phyloP scores from a whole-genome alignment of 257 asterid genomes.

The Nemophila menziesii region DNA sequence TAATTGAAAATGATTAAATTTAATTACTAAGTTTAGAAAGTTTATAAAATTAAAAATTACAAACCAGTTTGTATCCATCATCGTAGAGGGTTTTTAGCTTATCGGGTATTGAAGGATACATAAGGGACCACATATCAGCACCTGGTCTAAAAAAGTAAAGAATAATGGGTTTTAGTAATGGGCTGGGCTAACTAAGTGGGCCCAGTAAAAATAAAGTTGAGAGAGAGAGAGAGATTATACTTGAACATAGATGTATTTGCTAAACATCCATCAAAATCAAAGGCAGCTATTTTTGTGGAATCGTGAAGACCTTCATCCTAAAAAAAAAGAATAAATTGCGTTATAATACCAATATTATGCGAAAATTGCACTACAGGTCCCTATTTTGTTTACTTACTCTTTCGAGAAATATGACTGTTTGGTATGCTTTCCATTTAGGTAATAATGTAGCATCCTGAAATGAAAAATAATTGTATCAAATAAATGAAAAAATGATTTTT shows the following conservation, averaged over 20 bases:
- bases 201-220: neutral
- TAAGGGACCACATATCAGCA: slow-evolving; percentile 95
- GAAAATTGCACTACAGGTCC: too few species aligned
- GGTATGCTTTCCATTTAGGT: slow-evolving; percentile 91
- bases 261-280: slow-evolving; percentile 97
- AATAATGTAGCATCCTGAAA: slow-evolving; percentile 60
- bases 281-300: slow-evolving; percentile 84
- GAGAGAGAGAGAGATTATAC: slow-evolving; percentile 24
- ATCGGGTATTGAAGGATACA: slow-evolving; percentile 86
- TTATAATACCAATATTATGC: too few species aligned
- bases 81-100: slow-evolving; percentile 65
- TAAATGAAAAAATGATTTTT: neutral
- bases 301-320: slow-evolving; percentile 78
- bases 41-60: slow-evolving; percentile 17
- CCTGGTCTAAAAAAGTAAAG: slow-evolving; percentile 70
- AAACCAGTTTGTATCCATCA: slow-evolving; percentile 90
- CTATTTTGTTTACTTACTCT: slow-evolving; percentile 43
- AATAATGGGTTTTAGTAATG: too few species aligned
- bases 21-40: neutral
- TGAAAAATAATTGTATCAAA: slow-evolving; percentile 6
- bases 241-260: slow-evolving; percentile 74
- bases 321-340: slow-evolving; percentile 1
- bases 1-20: slow-evolving; percentile 4
- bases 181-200: slow-evolving; percentile 1
- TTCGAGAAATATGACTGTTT: slow-evolving; percentile 77